phyloP scores from a whole-genome alignment of 2,329 filamentous ascomycete genomes.

The Coleophoma cylindrospora region DNA sequence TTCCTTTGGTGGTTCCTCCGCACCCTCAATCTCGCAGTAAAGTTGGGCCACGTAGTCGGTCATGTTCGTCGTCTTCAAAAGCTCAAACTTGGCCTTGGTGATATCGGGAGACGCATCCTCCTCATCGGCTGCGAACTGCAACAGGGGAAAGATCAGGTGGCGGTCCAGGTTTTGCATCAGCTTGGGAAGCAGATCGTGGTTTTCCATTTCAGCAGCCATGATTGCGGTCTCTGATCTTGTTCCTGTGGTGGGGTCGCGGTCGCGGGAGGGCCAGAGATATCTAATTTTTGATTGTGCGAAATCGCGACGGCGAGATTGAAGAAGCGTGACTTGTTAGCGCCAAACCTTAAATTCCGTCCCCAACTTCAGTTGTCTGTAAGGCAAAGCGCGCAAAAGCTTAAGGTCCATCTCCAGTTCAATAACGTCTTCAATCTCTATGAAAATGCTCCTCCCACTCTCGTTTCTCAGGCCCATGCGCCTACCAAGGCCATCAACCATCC shows the following conservation, averaged over 20 bases:
- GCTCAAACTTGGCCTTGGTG: constrained; percentile 82
- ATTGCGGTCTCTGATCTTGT: constrained; percentile 21
- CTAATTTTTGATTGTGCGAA: neutral
- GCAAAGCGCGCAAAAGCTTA: neutral
- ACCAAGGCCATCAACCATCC: constrained; percentile 22
- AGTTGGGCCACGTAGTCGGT: constrained; percentile 93
- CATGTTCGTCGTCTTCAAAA: constrained; percentile 98
- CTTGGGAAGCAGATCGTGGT: constrained; percentile 65
- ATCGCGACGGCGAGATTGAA: neutral
- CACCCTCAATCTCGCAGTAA: constrained; percentile 82
- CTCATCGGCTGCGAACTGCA: constrained; percentile 83
- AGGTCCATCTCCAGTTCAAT: neutral
- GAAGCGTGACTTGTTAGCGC: constrained; percentile 6
- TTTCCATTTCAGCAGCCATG: constrained; percentile 45
- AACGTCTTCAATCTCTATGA: neutral
- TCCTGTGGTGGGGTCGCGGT: constrained; percentile 6
- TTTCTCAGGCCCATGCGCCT: constrained; percentile 26
- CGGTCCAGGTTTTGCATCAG: constrained; percentile 90
- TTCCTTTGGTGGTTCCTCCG: constrained; percentile 73
- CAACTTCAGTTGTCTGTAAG: neutral
- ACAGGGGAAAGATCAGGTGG: constrained; percentile 91
- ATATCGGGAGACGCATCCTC: constrained; percentile 73
- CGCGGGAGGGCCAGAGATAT: neutral
- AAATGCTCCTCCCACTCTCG: constrained; percentile 17
- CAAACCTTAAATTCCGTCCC: constrained; percentile 4